Evolutionary conservation across 2,329 filamentous ascomycete species (phyloP).

Genomic region (Botryotinia convoluta): DNA sequence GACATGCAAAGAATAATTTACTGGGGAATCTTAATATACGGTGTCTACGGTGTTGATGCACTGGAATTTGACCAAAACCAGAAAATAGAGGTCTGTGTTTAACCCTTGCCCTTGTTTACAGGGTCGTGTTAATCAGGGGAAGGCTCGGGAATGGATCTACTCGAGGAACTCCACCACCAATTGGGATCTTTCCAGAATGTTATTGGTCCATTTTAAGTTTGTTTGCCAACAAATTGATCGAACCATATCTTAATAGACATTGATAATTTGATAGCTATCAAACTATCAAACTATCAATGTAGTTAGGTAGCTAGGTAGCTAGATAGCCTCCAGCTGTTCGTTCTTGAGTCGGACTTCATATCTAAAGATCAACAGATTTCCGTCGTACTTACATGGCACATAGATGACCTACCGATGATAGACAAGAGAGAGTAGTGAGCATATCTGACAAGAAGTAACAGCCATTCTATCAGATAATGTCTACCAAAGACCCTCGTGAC

Average conservation of each 20-base stretch:
- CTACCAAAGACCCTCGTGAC: not conserved
- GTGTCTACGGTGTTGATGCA: not conserved
- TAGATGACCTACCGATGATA: not conserved
- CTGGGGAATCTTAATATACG: not conserved
- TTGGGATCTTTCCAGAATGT: not conserved
- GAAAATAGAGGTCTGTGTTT: not conserved
- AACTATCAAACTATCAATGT: too few species aligned
- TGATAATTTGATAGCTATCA: not conserved
- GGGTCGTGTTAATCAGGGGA: conserved; percentile 17
- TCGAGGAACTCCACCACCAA: not conserved
- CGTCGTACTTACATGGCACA: too few species aligned
- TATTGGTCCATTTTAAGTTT: conserved; percentile 7
- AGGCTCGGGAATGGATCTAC: conserved; percentile 4
- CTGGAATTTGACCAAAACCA: not conserved
- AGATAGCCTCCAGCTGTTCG: not conserved
- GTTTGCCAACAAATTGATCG: conserved; percentile 5
- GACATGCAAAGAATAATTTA: not conserved
- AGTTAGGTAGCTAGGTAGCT: not conserved
- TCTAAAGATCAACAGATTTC: not conserved
- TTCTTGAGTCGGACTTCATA: not conserved
- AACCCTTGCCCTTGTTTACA: conserved; percentile 5
- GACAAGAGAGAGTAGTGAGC: not conserved
- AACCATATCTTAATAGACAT: not conserved
- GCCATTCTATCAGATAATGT: not conserved
- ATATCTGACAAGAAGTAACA: not conserved